Conservation (phyloP, 2,329 filamentous ascomycete genomes). For the Cercospora nicotianae region DNA sequence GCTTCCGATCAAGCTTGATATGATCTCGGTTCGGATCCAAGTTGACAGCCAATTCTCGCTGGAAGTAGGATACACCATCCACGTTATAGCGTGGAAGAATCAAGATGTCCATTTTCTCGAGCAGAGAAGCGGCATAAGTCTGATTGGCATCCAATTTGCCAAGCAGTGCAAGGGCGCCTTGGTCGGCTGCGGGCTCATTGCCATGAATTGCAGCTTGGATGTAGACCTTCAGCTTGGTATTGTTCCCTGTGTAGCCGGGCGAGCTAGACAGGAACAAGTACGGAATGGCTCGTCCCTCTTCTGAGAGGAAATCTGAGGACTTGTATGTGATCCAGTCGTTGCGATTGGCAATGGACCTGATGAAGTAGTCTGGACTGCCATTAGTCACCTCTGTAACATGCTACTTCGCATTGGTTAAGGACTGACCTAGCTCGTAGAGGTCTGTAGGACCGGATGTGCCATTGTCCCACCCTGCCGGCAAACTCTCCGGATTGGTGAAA, state of each 20-base stretch:
- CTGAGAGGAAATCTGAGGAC: slow-evolving; percentile 36
- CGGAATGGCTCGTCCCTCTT: slow-evolving; percentile 39
- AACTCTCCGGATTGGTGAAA: slow-evolving; percentile 33
- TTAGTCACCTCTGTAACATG: not conserved
- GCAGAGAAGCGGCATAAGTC: slow-evolving; percentile 36
- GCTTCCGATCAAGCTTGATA: slow-evolving; percentile 39
- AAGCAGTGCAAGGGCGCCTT: slow-evolving; percentile 39
- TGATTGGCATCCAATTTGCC: slow-evolving; percentile 40
- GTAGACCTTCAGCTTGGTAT: slow-evolving; percentile 34
- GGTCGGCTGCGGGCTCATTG: slow-evolving; percentile 43
- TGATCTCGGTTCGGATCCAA: slow-evolving; percentile 43
- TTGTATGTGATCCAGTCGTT: slow-evolving; percentile 40
- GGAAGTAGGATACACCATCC: slow-evolving; percentile 42
- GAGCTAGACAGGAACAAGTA: slow-evolving; percentile 33
- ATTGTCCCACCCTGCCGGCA: slow-evolving; percentile 35
- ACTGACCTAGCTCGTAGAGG: slow-evolving; percentile 27
- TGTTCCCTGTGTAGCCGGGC: not conserved
- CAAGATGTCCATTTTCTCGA: slow-evolving; percentile 40
- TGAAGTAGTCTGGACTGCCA: slow-evolving; percentile 25
- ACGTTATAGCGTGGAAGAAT: slow-evolving; percentile 41
- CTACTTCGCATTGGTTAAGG: not conserved
- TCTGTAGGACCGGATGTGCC: slow-evolving; percentile 39
- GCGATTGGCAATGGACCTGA: slow-evolving; percentile 34
- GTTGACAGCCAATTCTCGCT: slow-evolving; percentile 39
- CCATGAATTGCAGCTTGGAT: slow-evolving; percentile 42